Conservation (phyloP, 257 asterid species). For the Gentiana straminea region DNA sequence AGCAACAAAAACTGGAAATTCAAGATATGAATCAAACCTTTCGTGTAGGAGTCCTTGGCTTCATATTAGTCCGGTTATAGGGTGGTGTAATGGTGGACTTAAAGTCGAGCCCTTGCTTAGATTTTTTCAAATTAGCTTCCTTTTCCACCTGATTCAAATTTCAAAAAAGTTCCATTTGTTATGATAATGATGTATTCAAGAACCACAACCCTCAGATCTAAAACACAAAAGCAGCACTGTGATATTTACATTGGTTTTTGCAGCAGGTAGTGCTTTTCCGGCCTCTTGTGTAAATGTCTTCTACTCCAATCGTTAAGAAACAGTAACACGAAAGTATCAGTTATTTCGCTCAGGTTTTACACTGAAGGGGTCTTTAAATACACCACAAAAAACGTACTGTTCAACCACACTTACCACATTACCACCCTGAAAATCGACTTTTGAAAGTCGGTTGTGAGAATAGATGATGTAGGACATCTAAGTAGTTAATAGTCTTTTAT, state of each 20-base stretch:
- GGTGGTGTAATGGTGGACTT: slow-evolving; percentile 1
- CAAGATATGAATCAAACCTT: slow-evolving; percentile 1
- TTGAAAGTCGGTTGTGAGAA: too few species aligned
- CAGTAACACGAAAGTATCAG: slow-evolving; percentile 14
- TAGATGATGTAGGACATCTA: too few species aligned
- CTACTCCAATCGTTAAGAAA: slow-evolving; percentile 41
- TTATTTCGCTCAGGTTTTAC: background rate
- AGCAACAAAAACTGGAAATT: too few species aligned
- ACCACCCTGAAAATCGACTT: too few species aligned
- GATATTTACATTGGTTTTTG: slow-evolving; percentile 42
- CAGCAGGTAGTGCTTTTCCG: slow-evolving; percentile 30
- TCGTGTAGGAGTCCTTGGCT: background rate
- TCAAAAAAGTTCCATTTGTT: background rate
- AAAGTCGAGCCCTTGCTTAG: slow-evolving; percentile 9
- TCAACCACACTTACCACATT: too few species aligned
- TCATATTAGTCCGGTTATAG: slow-evolving; percentile 2
- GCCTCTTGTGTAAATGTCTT: slow-evolving; percentile 47
- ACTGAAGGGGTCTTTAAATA: too few species aligned
- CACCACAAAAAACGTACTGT: too few species aligned
- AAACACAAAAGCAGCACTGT: too few species aligned
- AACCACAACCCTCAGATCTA: too few species aligned
- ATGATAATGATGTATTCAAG: background rate
- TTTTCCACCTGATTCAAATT: slow-evolving; percentile 2
- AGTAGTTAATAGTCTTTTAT: too few species aligned
- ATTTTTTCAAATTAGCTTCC: slow-evolving; percentile 4